Evolutionary conservation across 306 rosid species (phyloP), one percentile per base, ranked within the genome.

Genomic region (Potentilla sterilis): DNA sequence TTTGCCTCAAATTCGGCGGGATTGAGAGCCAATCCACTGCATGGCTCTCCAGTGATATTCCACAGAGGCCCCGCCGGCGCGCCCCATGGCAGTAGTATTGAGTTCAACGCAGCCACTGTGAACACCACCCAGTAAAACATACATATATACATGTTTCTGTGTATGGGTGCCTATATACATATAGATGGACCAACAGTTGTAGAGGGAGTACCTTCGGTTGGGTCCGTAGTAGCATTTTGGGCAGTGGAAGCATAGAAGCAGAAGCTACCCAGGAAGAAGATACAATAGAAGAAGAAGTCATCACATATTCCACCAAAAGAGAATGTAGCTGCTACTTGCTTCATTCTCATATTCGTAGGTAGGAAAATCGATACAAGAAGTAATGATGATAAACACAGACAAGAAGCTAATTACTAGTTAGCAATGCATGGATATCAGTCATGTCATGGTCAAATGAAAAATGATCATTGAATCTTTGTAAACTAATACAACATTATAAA

Each of bases 41-140:
- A 81, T 35, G 80, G 84, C 11, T 81, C 78, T 42, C 84, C 77
- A 44, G 73, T 77, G 70, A 77, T 63, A 13, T 81, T 81, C 78
- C 85, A 81, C 24, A 61, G 65, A 4, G 64, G 22, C 0, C 5
- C 41, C 2, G 75, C n/a, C 21, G 57, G 71, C 32, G 42, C 14
- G 9, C 67, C 62, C 85, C 81, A 81, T 67, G 67, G 35, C 58
- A 47, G n/a, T 59, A 81, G 67, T 77, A 81, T 38, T 1, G 75
- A 54, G 73, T 77, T 81, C 67, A 81, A 78, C 11, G 85, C 85
- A 42, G 18, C 67, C 48, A 58, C 81, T 81, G 78, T 37, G 40
- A 46, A 42, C 46, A 40, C 16, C 54, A 44, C 48, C 48, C 44
- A 69, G 28, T 72, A 5, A 49, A 15, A 15, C 57, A 16, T 48